These are phyloP conservation scores for Aureobasidium musti DNA, from an alignment of 2,329 filamentous ascomycete species.

Conservation along the genomic window DNA sequence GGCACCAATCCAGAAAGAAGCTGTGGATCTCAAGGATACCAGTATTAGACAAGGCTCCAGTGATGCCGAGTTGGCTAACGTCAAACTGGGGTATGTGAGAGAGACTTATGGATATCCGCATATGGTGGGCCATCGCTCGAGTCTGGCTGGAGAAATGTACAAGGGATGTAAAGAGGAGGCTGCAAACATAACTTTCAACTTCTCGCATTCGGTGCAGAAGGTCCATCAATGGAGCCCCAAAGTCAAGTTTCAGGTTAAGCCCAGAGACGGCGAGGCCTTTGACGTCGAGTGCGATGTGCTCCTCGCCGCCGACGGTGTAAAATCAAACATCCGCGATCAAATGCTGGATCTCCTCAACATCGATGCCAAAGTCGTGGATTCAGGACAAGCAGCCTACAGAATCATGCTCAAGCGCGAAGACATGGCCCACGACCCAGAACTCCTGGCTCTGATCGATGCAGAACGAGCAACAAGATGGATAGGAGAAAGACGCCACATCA, in stretches of 20 bases:
- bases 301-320: slow-evolving; percentile 54
- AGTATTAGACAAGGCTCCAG: slow-evolving; percentile 72
- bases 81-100: slow-evolving; percentile 67
- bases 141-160: slow-evolving; percentile 68
- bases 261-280: slow-evolving; percentile 57
- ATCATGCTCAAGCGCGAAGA: slow-evolving; percentile 71
- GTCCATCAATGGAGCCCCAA: slow-evolving; percentile 62
- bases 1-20: slow-evolving; percentile 68
- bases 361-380: slow-evolving; percentile 63
- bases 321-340: slow-evolving; percentile 49
- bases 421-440: slow-evolving; percentile 67
- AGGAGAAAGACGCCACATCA: slow-evolving; percentile 72
- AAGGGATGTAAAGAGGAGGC: slow-evolving; percentile 65
- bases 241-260: slow-evolving; percentile 61
- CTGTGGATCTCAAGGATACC: slow-evolving; percentile 68
- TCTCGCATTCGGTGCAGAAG: slow-evolving; percentile 59
- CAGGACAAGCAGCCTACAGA: slow-evolving; percentile 74
- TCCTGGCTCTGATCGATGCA: slow-evolving; percentile 66
- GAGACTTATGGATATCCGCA: slow-evolving; percentile 72
- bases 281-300: slow-evolving; percentile 54
- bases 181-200: slow-evolving; percentile 66
- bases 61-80: slow-evolving; percentile 68
- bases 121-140: slow-evolving; percentile 76
- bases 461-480: slow-evolving; percentile 74
- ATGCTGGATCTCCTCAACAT: slow-evolving; percentile 59